Conservation (phyloP, 805 yeast species). For the Tetrapisispora iriomotensis region DNA sequence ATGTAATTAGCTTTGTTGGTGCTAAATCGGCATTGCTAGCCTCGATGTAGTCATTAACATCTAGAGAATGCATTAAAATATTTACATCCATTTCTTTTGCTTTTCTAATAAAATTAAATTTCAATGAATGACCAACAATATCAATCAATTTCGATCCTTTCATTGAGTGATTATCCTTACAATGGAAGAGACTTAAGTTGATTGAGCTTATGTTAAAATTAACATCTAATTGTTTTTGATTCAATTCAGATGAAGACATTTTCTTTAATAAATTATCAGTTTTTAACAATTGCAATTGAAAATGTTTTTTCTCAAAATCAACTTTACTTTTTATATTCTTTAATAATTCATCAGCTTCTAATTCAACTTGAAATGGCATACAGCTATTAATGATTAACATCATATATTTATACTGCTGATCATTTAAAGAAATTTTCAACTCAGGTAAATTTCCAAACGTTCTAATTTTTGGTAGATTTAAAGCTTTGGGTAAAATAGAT, state of each 20-base stretch:
- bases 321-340: constrained; percentile 3
- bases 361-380: constrained; percentile 39
- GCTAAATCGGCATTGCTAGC: constrained; percentile 42
- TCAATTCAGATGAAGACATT: constrained; percentile 34
- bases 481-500: constrained; percentile 76
- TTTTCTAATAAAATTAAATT: constrained; percentile 50
- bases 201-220: constrained; percentile 58
- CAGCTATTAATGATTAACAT: constrained; percentile 66
- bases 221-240: constrained; percentile 64
- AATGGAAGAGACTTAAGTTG: constrained; percentile 53
- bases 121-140: constrained; percentile 56
- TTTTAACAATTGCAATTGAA: constrained; percentile 20
- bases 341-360: constrained; percentile 11
- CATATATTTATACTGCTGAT: constrained; percentile 80
- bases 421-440: constrained; percentile 65
- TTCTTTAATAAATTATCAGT: constrained; percentile 27
- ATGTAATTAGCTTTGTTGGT: constrained; percentile 59
- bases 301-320: constrained; percentile 10
- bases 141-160: constrained; percentile 63
- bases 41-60: constrained; percentile 65
- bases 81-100: constrained; percentile 54
- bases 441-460: constrained; percentile 70
- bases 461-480: constrained; percentile 59
- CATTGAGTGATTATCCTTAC: constrained; percentile 51
- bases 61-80: constrained; percentile 52